Conservation (phyloP, 2,329 filamentous ascomycete species). For the Talaromyces sp. region DNA sequence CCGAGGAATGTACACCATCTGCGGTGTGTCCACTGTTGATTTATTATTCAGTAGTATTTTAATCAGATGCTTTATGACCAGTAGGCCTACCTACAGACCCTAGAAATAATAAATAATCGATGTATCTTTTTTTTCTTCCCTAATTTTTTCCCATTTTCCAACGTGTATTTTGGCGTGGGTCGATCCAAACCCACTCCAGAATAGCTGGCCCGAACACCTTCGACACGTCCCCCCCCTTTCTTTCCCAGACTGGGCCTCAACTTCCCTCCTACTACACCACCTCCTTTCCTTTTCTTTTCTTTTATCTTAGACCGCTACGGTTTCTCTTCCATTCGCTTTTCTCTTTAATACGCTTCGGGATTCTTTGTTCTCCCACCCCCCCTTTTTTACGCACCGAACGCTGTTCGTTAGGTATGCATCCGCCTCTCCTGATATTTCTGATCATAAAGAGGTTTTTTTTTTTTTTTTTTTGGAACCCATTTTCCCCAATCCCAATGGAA, state of each 20-base stretch:
- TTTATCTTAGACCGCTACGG: conserved; percentile 19
- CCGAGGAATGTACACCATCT: conserved; percentile 2
- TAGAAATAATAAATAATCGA: background rate
- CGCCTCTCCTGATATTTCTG: background rate
- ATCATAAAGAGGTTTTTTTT: conserved; percentile 4
- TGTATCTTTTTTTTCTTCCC: background rate
- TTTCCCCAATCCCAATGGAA: conserved; percentile 5
- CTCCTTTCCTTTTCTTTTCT: conserved; percentile 32
- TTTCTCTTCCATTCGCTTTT: conserved; percentile 28
- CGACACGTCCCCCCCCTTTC: conserved; percentile 33
- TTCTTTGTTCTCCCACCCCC: conserved; percentile 8
- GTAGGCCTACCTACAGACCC: no score
- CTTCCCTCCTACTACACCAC: conserved; percentile 21
- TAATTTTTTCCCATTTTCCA: background rate
- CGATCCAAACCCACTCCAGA: conserved; percentile 26
- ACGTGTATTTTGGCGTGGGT: conserved; percentile 12
- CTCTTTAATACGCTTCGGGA: conserved; percentile 5
- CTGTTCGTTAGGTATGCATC: conserved; percentile 19
- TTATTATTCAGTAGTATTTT: background rate
- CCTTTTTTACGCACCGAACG: conserved; percentile 11
- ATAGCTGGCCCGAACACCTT: conserved; percentile 25
- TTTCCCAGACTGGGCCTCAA: conserved; percentile 33
- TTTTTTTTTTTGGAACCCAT: background rate
- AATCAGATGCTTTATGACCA: background rate
- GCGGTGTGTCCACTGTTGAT: background rate